Evolutionary conservation across 352 stramenopile species (phyloP).

Genomic region (Globisporangium uncinulatum): DNA sequence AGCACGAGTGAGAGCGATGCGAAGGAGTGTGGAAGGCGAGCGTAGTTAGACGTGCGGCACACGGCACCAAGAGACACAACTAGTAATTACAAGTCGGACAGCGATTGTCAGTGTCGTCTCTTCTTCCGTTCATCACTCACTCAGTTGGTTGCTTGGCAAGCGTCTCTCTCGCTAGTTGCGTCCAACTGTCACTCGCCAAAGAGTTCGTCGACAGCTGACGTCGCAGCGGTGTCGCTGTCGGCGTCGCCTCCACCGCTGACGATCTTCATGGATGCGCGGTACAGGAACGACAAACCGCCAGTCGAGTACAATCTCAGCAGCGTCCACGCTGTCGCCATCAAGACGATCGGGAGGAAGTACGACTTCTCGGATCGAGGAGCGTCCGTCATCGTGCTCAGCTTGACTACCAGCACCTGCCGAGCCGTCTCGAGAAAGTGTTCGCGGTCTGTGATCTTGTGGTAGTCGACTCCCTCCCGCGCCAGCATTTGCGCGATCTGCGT

Average conservation of each 20-base stretch:
- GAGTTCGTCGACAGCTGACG: slow-evolving; percentile 7
- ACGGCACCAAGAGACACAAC: background rate
- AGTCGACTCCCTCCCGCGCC: slow-evolving; percentile 59
- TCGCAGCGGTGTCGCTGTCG: background rate
- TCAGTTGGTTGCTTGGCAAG: no score
- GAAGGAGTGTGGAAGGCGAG: background rate
- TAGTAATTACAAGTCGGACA: slow-evolving; percentile 4
- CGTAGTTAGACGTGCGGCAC: slow-evolving; percentile 13
- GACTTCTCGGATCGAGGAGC: slow-evolving; percentile 19
- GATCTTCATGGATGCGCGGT: background rate
- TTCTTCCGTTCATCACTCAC: background rate
- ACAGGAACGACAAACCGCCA: slow-evolving; percentile 32
- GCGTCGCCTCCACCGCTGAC: background rate
- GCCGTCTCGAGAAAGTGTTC: slow-evolving; percentile 74
- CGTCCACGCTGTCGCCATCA: slow-evolving; percentile 61
- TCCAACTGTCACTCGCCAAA: slow-evolving; percentile 8
- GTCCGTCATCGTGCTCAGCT: slow-evolving; percentile 28
- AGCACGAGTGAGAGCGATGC: background rate
- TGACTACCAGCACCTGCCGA: slow-evolving; percentile 54
- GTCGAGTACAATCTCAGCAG: slow-evolving; percentile 65
- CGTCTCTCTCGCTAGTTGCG: background rate
- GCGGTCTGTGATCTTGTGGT: slow-evolving; percentile 66
- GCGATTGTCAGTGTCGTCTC: background rate
- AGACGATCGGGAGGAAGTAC: slow-evolving; percentile 49
- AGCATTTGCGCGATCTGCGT: slow-evolving; percentile 64